These are phyloP conservation scores for Nigrospora sphaerica DNA, from an alignment of 2,329 filamentous ascomycete genomes.

Conservation along the genomic window DNA sequence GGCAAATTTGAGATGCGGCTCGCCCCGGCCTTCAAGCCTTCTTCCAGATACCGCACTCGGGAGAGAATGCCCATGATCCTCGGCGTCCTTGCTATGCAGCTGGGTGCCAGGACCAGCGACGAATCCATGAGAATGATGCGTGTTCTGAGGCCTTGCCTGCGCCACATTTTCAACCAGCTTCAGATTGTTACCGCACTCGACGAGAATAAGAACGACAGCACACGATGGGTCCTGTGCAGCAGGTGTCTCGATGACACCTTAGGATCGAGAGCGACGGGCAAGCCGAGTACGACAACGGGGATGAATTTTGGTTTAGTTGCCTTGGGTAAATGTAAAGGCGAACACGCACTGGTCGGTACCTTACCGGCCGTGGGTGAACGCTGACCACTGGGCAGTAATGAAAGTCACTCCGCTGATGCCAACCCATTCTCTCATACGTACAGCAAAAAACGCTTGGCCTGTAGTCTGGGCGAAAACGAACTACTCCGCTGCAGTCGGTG, in stretches of 20 bases:
- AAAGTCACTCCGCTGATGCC: constrained; percentile 12
- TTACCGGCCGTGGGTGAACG: neutral
- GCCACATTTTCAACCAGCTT: constrained; percentile 13
- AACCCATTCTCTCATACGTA: constrained; percentile 6
- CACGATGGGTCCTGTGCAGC: constrained; percentile 11
- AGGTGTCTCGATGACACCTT: constrained; percentile 4
- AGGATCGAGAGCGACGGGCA: neutral
- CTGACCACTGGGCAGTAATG: neutral
- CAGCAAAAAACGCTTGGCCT: constrained; percentile 10
- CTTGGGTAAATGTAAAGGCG: constrained; percentile 10
- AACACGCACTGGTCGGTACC: neutral
- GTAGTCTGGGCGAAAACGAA: constrained; percentile 1
- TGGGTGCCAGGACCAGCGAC: constrained; percentile 8
- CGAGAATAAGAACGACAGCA: constrained; percentile 15
- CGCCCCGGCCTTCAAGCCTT: constrained; percentile 2
- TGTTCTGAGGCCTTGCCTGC: constrained; percentile 8
- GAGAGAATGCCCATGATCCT: constrained; percentile 10
- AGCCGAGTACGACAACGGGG: constrained; percentile 6
- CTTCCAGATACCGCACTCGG: constrained; percentile 6
- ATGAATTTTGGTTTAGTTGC: constrained; percentile 13
- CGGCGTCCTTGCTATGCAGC: constrained; percentile 10
- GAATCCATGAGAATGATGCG: constrained; percentile 6
- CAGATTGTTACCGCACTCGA: constrained; percentile 12
- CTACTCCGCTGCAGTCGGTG: constrained; percentile 6
- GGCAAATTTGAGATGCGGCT: constrained; percentile 10